Conservation (phyloP, 2,329 filamentous ascomycete species). For the Aspergillus fijiensis region DNA sequence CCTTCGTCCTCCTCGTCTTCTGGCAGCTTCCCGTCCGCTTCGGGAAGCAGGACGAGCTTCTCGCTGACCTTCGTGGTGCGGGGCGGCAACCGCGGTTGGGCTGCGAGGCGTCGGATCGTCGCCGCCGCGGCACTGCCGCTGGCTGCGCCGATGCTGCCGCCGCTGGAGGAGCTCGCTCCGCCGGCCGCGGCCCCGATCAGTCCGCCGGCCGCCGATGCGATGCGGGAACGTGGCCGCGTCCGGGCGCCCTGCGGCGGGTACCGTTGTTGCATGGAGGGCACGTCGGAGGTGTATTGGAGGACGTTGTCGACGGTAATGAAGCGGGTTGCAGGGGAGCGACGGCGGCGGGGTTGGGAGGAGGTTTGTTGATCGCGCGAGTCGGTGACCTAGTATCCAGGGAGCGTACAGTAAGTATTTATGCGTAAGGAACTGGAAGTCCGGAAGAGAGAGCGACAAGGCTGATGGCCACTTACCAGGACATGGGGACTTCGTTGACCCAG, state of each 20-base stretch:
- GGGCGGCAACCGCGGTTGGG: slow-evolving; percentile 66
- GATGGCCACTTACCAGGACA: slow-evolving; percentile 39
- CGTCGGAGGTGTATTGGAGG: slow-evolving; percentile 88
- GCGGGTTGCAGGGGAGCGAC: slow-evolving; percentile 55
- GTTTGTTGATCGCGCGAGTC: slow-evolving; percentile 45
- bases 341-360: slow-evolving; percentile 27
- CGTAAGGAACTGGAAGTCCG: no score
- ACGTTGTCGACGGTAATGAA: slow-evolving; percentile 92
- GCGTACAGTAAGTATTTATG: not conserved
- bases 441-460: not conserved
- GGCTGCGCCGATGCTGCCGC: slow-evolving; percentile 41
- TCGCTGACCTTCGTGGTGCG: slow-evolving; percentile 92
- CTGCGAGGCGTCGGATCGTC: slow-evolving; percentile 56
- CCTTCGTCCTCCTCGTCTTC: slow-evolving; percentile 24
- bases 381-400: slow-evolving; percentile 36
- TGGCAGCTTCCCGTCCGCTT: slow-evolving; percentile 10
- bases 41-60: slow-evolving; percentile 88
- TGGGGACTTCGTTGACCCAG: slow-evolving; percentile 45
- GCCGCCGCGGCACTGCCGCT: slow-evolving; percentile 52
- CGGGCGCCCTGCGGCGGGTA: slow-evolving; percentile 53
- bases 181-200: slow-evolving; percentile 28
- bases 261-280: slow-evolving; percentile 89
- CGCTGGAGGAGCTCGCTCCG: slow-evolving; percentile 44
- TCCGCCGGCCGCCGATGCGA: slow-evolving; percentile 32
- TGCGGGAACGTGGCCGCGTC: slow-evolving; percentile 32